Evolutionary conservation across 768 basidiomycete genomes (phyloP).

Genomic region (Xerocomus potaroensis): DNA sequence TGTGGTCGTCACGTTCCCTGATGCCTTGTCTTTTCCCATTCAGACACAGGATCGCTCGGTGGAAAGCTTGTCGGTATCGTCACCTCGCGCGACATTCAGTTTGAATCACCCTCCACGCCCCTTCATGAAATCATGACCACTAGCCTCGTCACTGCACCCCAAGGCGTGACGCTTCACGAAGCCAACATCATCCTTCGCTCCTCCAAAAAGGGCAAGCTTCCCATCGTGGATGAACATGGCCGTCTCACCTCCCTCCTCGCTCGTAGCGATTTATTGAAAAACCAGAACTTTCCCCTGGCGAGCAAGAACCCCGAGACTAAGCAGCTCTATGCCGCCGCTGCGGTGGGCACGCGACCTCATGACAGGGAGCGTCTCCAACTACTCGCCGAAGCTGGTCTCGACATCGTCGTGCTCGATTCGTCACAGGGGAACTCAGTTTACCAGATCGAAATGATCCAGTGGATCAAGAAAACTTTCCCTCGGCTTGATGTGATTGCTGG

Average conservation of each 20-base stretch:
- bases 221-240: slow-evolving; percentile 66
- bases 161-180: slow-evolving; percentile 86
- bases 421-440: slow-evolving; percentile 94
- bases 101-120: slow-evolving; percentile 62
- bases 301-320: slow-evolving; percentile 88
- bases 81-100: slow-evolving; percentile 94
- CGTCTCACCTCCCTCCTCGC: slow-evolving; percentile 82
- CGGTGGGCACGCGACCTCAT: slow-evolving; percentile 86
- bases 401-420: slow-evolving; percentile 93
- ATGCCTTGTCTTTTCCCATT: slow-evolving; percentile 13
- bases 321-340: slow-evolving; percentile 94
- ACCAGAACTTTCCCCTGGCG: slow-evolving; percentile 93
- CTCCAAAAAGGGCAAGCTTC: slow-evolving; percentile 97
- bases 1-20: slow-evolving; percentile 12
- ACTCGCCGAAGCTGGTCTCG: slow-evolving; percentile 91
- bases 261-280: slow-evolving; percentile 95
- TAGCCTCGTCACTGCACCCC: slow-evolving; percentile 75
- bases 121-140: slow-evolving; percentile 89
- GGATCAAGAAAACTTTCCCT: slow-evolving; percentile 86
- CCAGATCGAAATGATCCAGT: slow-evolving; percentile 91
- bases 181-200: slow-evolving; percentile 94
- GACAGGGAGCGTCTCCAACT: slow-evolving; percentile 82
- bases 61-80: slow-evolving; percentile 96
- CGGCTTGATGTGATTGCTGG: slow-evolving; percentile 92
- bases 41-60: slow-evolving; percentile 83